phyloP scores from a whole-genome alignment of 2,329 filamentous ascomycete species.

The Penicillium sp. region DNA sequence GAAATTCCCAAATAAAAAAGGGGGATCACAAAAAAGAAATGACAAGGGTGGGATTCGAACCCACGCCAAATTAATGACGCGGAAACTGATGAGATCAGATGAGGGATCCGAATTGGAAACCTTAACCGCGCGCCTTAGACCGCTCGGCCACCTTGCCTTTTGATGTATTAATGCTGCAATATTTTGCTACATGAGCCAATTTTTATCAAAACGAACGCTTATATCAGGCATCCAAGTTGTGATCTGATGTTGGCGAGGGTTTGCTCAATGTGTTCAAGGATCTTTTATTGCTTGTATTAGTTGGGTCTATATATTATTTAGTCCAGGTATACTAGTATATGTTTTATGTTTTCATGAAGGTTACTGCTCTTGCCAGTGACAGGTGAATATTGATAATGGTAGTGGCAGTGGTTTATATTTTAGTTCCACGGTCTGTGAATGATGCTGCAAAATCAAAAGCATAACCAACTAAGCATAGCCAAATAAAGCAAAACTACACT shows the following conservation, averaged over 20 bases:
- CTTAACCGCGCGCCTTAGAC: slow-evolving; percentile 24
- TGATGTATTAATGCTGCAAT: not conserved
- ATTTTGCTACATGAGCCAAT: not conserved
- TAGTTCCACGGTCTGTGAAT: not conserved
- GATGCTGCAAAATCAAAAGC: not conserved
- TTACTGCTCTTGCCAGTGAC: too few species aligned
- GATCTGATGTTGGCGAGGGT: too few species aligned
- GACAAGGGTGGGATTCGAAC: slow-evolving; percentile 24
- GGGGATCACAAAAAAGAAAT: not conserved
- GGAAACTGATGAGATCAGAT: slow-evolving; percentile 16
- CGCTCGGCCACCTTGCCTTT: slow-evolving; percentile 22
- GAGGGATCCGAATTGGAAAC: slow-evolving; percentile 18
- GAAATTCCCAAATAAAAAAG: not conserved
- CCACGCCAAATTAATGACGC: slow-evolving; percentile 24
- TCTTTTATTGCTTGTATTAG: too few species aligned
- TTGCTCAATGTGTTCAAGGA: too few species aligned
- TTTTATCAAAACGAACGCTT: not conserved
- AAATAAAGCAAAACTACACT: too few species aligned
- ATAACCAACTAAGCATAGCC: not conserved
- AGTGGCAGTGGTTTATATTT: slow-evolving; percentile 1
- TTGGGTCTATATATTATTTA: too few species aligned
- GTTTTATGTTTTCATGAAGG: too few species aligned
- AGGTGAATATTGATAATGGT: too few species aligned
- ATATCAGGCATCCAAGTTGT: too few species aligned
- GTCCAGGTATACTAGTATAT: too few species aligned